Percentiles rank a stretch among this genome's conserved stretches.
These are phyloP conservation scores for Penicillium sp. DNA, from an alignment of 2,329 filamentous ascomycete genomes.

Conservation along the genomic window DNA sequence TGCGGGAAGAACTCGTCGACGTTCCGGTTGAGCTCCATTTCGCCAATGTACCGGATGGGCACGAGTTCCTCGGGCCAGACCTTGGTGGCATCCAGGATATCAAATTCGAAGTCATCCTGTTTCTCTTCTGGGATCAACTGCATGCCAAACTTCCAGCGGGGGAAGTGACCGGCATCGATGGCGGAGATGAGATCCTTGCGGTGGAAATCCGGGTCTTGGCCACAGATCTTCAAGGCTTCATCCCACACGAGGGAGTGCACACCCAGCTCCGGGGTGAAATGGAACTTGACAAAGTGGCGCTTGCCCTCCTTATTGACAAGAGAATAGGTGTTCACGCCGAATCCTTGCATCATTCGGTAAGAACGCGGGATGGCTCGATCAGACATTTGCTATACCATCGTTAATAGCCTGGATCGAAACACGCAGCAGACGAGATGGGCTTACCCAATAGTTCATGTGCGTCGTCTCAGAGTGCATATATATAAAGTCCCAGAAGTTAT, in stretches of 20 bases:
- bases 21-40: constrained; percentile 75
- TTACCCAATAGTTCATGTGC: constrained; percentile 36
- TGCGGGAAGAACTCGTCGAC: constrained; percentile 79
- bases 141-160: constrained; percentile 80
- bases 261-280: constrained; percentile 34
- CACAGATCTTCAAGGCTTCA: constrained; percentile 70
- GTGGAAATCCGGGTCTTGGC: constrained; percentile 78
- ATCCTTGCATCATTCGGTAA: constrained; percentile 39
- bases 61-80: constrained; percentile 77
- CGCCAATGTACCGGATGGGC: constrained; percentile 73
- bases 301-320: constrained; percentile 35
- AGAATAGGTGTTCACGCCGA: constrained; percentile 37
- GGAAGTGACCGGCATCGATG: constrained; percentile 67
- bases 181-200: constrained; percentile 73
- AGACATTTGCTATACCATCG: constrained; percentile 33
- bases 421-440: constrained; percentile 1
- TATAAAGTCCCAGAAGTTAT: constrained; percentile 53
- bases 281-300: constrained; percentile 37
- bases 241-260: constrained; percentile 50
- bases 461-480: constrained; percentile 35
- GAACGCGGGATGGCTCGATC: constrained; percentile 38
- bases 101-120: constrained; percentile 77
- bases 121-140: constrained; percentile 69
- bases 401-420: constrained; percentile 2
- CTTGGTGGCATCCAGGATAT: constrained; percentile 82